phyloP scores from a whole-genome alignment of 1,284 basidiomycete species.

The Ustilago xerochloae region DNA sequence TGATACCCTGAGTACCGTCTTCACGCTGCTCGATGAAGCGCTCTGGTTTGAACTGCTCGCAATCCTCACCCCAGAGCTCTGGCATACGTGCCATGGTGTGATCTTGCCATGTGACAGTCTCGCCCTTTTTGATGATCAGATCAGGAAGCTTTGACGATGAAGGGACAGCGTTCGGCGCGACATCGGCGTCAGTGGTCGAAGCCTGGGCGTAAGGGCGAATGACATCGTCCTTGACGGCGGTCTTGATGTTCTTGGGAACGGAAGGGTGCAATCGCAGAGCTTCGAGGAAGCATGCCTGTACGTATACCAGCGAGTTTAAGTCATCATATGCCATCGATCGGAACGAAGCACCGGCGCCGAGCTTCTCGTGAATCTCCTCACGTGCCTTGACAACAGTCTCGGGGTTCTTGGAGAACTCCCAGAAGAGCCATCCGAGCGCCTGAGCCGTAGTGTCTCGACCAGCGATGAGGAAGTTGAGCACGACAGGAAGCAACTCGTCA shows the following conservation, averaged over 20 bases:
- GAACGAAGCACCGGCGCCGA: conserved; percentile 28
- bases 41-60: conserved; percentile 65
- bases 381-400: conserved; percentile 35
- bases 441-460: conserved; percentile 63
- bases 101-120: conserved; percentile 52
- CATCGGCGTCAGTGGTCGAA: conserved; percentile 21
- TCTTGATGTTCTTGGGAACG: conserved; percentile 59
- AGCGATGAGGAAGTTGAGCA: conserved; percentile 57
- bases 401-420: conserved; percentile 47
- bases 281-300: conserved; percentile 56
- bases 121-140: conserved; percentile 48
- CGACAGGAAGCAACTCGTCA: conserved; percentile 62
- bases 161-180: conserved; percentile 37
- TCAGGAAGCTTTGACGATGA: conserved; percentile 42
- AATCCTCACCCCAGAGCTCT: conserved; percentile 61
- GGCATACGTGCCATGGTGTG: conserved; percentile 59
- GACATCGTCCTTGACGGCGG: conserved; percentile 53
- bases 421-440: conserved; percentile 56
- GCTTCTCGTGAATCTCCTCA: conserved; percentile 47
- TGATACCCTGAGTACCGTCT: conserved; percentile 67
- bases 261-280: conserved; percentile 58
- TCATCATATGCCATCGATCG: conserved; percentile 54
- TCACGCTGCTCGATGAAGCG: conserved; percentile 59
- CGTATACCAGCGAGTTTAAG: conserved; percentile 44
- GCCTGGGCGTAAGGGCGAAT: conserved; percentile 49